A percentile compares a stretch with the other conserved stretches of the same genome.
phyloP scores from a whole-genome alignment of 257 asterid species.

The Craterostigma plantagineum region DNA sequence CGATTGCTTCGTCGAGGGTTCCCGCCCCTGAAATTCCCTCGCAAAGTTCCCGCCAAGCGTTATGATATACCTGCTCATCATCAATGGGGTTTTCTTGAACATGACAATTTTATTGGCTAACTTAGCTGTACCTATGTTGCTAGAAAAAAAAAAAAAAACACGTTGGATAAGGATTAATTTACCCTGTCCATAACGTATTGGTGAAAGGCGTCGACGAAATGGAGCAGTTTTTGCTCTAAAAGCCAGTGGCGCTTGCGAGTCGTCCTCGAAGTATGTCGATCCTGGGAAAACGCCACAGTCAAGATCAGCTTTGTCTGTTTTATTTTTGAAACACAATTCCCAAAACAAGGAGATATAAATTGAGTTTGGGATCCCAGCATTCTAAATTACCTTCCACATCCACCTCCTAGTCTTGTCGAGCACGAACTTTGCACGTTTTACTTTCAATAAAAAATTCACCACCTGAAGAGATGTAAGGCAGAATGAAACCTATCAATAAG shows the following conservation, averaged over 20 bases:
- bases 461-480: no score
- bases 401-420: conserved; percentile 87
- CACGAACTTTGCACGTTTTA: conserved; percentile 85
- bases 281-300: conserved; percentile 29
- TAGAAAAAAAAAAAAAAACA: conserved; percentile 8
- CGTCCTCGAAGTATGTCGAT: conserved; percentile 36
- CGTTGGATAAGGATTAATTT: conserved; percentile 12
- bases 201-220: conserved; percentile 96
- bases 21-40: conserved; percentile 82
- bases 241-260: conserved; percentile 79
- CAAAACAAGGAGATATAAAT: no score
- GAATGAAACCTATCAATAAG: conserved; percentile 7
- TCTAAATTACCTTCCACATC: conserved; percentile 99
- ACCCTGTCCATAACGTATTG: conserved; percentile 98
- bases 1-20: conserved; percentile 83
- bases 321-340: not conserved
- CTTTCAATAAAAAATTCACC: conserved; percentile 80
- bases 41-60: conserved; percentile 94
- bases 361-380: no score
- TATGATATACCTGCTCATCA: conserved; percentile 66
- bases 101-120: no score
- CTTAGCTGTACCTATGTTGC: no score
- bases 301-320: no score
- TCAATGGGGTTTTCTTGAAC: not conserved
- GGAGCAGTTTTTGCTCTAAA: conserved; percentile 82